Base-by-base conservation (phyloP, 2,329 filamentous ascomycete genomes). In the Colletotrichum chlorophyti region DNA sequence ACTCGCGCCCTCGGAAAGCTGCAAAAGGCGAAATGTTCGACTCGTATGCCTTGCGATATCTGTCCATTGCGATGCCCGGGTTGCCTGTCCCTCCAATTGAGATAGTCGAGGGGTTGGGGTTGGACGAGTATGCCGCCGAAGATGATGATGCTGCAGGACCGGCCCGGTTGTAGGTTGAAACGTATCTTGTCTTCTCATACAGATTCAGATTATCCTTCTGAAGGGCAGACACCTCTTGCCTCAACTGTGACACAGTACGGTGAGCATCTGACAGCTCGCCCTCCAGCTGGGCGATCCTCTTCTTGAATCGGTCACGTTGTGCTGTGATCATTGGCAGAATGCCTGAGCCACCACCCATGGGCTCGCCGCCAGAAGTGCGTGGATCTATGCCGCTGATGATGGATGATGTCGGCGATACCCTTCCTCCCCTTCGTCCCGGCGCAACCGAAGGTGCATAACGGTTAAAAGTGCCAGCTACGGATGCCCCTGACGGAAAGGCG, bases 321-420 rank as follows among this genome's bases (percentile, higher is more conserved):
- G 96, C 95, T 29, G 95, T 97, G 49, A 99, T 91, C 96, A 99
- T 99, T 29, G 95, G 96, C 21, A 99, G 79, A 63, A 99, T 97
- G 11, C 93, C 92, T 0, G 91, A 91, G 48, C 89, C 89, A 51
- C 91, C 82, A 27, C 90, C 90, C 53, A 89, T 82, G 8, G 88
- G 80, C 42, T 92, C 90, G 14, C 81, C 77, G 34, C 80, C 75
- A 43, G 75, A 78, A 37, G 78, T 79, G 38, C 85, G 83, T 19
- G 90, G 88, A 68, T 96, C 91, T 69, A 97, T 93, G n/a, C 95
- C 95, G 60, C 93, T 97, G 67, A 99, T 98, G 67, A 99, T 98
- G 17, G 94, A 98, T 4, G 94, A 98, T 1, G 95, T 98, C 0
- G 95, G 96, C 3, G 95, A 98, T 14, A 90, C 85, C 46, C 82